Evolutionary conservation across 2,329 filamentous ascomycete genomes (phyloP).

Genomic region (Diplocarpon rosae): DNA sequence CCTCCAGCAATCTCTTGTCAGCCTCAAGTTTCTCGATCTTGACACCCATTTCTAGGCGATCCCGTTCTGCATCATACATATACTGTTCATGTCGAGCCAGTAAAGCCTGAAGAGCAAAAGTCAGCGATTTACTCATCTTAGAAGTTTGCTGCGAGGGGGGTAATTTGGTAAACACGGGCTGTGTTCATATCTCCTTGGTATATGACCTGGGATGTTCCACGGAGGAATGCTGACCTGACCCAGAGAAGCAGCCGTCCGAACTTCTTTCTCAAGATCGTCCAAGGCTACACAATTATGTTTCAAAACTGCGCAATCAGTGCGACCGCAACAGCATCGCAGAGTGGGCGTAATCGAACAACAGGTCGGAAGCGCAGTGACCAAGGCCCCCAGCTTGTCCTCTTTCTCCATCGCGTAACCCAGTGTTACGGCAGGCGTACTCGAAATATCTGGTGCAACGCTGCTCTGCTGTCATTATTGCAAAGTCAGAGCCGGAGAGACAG

Average conservation of each 20-base stretch:
- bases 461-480: conserved; percentile 17
- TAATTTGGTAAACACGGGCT: neutral
- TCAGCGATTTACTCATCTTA: conserved; percentile 43
- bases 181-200: neutral
- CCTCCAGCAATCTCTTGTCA: conserved; percentile 63
- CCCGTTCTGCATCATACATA: conserved; percentile 82
- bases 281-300: conserved; percentile 70
- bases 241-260: conserved; percentile 73
- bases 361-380: conserved; percentile 23
- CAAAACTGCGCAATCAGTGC: conserved; percentile 65
- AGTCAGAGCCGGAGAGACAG: neutral
- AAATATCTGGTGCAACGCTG: conserved; percentile 12
- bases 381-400: conserved; percentile 14
- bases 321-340: conserved; percentile 71
- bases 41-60: conserved; percentile 60
- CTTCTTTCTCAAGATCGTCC: conserved; percentile 75
- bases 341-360: conserved; percentile 13
- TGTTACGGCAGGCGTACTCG: conserved; percentile 8
- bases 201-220: conserved; percentile 1
- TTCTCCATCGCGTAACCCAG: conserved; percentile 7
- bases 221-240: conserved; percentile 66
- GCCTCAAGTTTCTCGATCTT: conserved; percentile 67
- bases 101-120: conserved; percentile 69
- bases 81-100: conserved; percentile 88
- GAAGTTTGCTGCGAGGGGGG: neutral